Evolutionary conservation across 306 rosid species (phyloP).

Genomic region (Quercus mongolica): DNA sequence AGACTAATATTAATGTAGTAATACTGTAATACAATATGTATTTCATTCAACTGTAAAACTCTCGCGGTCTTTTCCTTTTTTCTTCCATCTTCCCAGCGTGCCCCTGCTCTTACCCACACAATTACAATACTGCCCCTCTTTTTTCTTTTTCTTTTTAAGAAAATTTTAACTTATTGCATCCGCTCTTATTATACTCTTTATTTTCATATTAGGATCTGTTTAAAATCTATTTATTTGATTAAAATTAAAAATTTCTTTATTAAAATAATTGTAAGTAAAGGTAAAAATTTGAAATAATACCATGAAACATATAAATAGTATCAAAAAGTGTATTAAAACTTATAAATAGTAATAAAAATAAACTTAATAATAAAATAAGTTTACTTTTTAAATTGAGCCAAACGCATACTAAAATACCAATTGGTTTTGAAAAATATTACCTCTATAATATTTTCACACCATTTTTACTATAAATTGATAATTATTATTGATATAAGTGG

Average conservation of each 20-base stretch:
- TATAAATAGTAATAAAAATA: accelerated
- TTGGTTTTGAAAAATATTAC: accelerated
- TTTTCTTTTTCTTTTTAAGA: too few species aligned
- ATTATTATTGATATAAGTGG: too few species aligned
- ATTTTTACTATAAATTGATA: too few species aligned
- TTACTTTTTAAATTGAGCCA: accelerated
- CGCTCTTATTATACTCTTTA: accelerated
- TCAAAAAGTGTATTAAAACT: accelerated
- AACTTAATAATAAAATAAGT: accelerated
- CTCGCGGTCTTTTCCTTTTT: too few species aligned
- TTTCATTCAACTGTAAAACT: too few species aligned
- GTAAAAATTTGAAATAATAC: accelerated
- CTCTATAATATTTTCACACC: accelerated
- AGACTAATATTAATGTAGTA: too few species aligned
- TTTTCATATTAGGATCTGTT: accelerated
- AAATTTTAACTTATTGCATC: too few species aligned
- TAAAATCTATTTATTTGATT: accelerated
- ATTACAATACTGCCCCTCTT: too few species aligned
- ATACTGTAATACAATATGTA: too few species aligned
- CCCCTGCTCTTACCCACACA: too few species aligned
- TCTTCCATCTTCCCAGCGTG: too few species aligned
- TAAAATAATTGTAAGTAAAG: accelerated
- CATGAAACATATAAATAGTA: accelerated
- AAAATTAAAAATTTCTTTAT: accelerated
- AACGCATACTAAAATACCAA: accelerated